A percentile compares a stretch with the other conserved stretches of the same genome.
These are phyloP conservation scores for Phellopilus nigrolimitatus DNA, from an alignment of 1,284 basidiomycete species.

Conservation along the genomic window DNA sequence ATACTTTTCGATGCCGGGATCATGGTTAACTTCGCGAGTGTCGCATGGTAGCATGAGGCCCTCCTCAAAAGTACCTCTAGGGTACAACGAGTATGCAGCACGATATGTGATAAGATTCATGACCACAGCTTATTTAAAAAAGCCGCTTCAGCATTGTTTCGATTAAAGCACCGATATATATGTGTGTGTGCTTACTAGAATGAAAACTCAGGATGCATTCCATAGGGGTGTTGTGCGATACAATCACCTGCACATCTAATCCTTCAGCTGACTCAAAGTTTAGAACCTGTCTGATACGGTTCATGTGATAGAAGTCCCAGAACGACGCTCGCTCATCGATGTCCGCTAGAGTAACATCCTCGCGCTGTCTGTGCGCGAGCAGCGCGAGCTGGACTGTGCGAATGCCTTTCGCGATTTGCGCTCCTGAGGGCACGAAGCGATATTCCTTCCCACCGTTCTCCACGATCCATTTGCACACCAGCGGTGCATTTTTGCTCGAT, in stretches of 20 bases:
- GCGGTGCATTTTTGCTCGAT: neutral
- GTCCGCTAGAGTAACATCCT: neutral
- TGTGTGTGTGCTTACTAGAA: constrained; percentile 6
- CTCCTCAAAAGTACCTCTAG: constrained; percentile 13
- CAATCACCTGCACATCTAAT: constrained; percentile 3
- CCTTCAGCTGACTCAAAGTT: neutral
- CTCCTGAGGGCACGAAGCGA: neutral
- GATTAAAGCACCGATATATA: too few relatives aligned
- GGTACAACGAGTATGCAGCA: constrained; percentile 15
- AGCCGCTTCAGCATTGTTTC: too few relatives aligned
- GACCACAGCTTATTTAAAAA: constrained; percentile 15
- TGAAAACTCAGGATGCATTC: constrained; percentile 10
- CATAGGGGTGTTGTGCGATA: constrained; percentile 1
- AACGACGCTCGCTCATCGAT: neutral
- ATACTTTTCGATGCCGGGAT: constrained; percentile 8
- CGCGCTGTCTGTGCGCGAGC: neutral
- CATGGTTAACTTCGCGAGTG: neutral
- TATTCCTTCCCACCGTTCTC: constrained; percentile 7
- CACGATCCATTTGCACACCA: constrained; percentile 18
- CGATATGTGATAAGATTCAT: constrained; percentile 14
- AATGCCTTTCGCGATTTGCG: constrained; percentile 3
- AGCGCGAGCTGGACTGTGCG: neutral
- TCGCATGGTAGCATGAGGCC: neutral
- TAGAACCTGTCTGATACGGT: neutral
- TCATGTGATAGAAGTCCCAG: neutral